A percentile compares a stretch with the other conserved stretches of the same genome.
Conservation (phyloP, 177 flowering plant species). For the Vitis hybrid region DNA sequence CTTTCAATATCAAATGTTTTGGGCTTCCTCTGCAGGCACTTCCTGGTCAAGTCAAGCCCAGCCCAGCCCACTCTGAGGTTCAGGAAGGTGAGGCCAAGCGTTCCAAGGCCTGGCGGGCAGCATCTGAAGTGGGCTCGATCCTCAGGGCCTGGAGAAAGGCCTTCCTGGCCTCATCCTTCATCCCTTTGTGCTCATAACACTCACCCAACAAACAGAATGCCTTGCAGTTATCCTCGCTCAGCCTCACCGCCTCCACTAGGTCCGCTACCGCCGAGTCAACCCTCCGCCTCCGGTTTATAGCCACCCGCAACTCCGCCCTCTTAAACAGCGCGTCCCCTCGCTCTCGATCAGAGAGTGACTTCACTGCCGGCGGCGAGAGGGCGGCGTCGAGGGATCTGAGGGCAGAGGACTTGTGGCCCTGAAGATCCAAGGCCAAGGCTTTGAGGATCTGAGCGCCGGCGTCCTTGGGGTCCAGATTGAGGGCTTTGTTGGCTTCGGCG, state of each 20-base stretch:
- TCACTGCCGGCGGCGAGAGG: conserved; percentile 33
- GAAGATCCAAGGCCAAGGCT: conserved; percentile 39
- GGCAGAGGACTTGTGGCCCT: conserved; percentile 37
- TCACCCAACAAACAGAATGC: conserved; percentile 39
- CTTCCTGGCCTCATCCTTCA: conserved; percentile 37
- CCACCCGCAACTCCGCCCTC: conserved; percentile 45
- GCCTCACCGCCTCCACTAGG: conserved; percentile 40
- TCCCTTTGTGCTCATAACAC: conserved; percentile 46
- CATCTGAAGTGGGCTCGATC: conserved; percentile 21
- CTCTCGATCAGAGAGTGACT: conserved; percentile 35
- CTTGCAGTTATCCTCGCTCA: conserved; percentile 22
- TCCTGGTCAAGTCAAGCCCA: not conserved
- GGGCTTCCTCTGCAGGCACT: too few species aligned
- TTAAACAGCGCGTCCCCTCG: conserved; percentile 44
- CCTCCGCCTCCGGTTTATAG: conserved; percentile 28
- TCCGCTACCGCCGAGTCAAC: conserved; percentile 46
- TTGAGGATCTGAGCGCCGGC: conserved; percentile 46
- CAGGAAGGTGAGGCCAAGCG: conserved; percentile 10
- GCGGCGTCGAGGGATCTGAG: conserved; percentile 43
- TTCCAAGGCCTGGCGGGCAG: conserved; percentile 21
- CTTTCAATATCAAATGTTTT: too few species aligned
- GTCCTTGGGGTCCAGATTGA: conserved; percentile 42
- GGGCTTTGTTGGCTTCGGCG: conserved; percentile 44
- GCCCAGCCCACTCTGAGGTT: not conserved
- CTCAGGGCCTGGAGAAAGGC: conserved; percentile 32